Evolutionary conservation across 106 monocot genomes (phyloP), one percentile per base, ranked within the genome.

Genomic region (Dendrobium catenatum): DNA sequence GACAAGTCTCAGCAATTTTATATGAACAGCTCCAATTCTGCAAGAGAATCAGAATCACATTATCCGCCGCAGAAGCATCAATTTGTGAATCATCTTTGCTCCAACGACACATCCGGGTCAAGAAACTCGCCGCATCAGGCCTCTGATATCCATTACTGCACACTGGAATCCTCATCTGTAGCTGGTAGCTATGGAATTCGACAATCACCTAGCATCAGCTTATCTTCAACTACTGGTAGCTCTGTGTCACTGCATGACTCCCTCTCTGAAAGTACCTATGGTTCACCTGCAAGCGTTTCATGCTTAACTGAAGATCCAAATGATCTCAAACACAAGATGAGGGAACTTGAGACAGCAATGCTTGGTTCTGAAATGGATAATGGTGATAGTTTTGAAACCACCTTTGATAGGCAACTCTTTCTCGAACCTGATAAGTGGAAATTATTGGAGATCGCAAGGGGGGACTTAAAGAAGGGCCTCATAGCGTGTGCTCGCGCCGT

Each of bases 401-500:
- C 73, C 24, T 84, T 77, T 4, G 51, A 78, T 2, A 85, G 70
- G 48, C 66, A 86, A 15, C 75, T 80, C n/a, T 79, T 81, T 16
- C 54, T 84, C 55, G 86, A 88, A 18, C 85, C 87, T 4, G 86
- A 81, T 5, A 83, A 77, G 48, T 87, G 86, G 86, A 86, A 75
- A 27, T 64, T 87, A 20, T 83, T 94, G 81, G 85, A 77, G 17
- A 89, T 89, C 51, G 83, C 78, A 18, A 81, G 79, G 80, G 92
- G 90, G 24, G 92, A 96, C 86, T 67, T 96, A 82, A 94, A 90
- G 74, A 89, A 89, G 77, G 42, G 83, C 9, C 88, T 96, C 11
- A 83, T 94, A 79, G 81, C 85, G 41, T 94, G 91, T 84, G 96
- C 96, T 48, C 89, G 85, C 78, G 91, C 96, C 4, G 80, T 94